phyloP scores from a whole-genome alignment of 257 asterid species.

The Nicotiana sylvestris region DNA sequence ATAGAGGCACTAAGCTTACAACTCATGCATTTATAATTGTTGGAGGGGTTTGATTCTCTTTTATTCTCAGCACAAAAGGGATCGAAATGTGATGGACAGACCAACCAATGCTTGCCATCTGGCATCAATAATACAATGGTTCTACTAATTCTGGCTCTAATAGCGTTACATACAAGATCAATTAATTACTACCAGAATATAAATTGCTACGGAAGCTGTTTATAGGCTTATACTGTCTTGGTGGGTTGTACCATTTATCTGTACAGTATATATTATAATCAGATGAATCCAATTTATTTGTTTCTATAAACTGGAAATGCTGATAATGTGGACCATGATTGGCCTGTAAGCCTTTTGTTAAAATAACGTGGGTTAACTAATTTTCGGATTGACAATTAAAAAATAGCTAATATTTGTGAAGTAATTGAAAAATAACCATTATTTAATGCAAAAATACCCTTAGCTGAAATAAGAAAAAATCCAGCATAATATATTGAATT shows the following conservation, averaged over 20 bases:
- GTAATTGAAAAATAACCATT: no score
- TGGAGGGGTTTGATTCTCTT: constrained; percentile 9
- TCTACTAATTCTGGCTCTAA: background rate
- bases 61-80: background rate
- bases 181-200: background rate
- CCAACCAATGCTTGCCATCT: constrained; percentile 6
- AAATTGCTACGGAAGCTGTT: background rate
- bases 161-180: background rate
- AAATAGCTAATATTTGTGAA: no score
- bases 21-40: constrained; percentile 11
- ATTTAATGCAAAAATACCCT: no score
- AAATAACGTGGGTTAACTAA: no score
- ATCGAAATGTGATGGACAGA: background rate
- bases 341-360: background rate
- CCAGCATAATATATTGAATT: no score
- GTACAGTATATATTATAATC: no score
- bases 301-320: background rate
- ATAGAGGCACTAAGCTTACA: constrained; percentile 15
- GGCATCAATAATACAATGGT: background rate
- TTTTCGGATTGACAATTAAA: no score
- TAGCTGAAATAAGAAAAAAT: no score
- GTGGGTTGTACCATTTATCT: background rate
- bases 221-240: constrained; percentile 3
- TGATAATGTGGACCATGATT: background rate
- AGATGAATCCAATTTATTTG: background rate